A percentile compares a stretch with the other conserved stretches of the same genome.
phyloP scores from a whole-genome alignment of 352 stramenopile species.

The Globisporangium spiculum region DNA sequence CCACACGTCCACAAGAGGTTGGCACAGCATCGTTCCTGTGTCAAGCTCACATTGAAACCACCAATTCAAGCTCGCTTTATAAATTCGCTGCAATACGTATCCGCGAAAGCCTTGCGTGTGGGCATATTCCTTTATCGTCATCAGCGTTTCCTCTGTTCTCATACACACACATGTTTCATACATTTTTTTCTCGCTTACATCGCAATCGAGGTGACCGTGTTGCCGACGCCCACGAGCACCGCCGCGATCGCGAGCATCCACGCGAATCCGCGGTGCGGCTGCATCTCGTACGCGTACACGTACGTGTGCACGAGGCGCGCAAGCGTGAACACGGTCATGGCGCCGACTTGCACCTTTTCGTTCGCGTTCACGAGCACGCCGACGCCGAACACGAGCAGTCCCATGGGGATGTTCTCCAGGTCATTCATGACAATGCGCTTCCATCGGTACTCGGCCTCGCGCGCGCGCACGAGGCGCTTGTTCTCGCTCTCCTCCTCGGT shows the following conservation, averaged over 20 bases:
- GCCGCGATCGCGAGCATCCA: slow-evolving; percentile 26
- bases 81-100: too few relatives aligned
- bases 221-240: slow-evolving; percentile 8
- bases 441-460: slow-evolving; percentile 37
- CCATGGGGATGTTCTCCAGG: slow-evolving; percentile 47
- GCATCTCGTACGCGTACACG: slow-evolving; percentile 38
- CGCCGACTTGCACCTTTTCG: slow-evolving; percentile 18
- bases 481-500: slow-evolving; percentile 7
- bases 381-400: slow-evolving; percentile 33
- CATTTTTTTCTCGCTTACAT: background rate
- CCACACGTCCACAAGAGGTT: too few relatives aligned
- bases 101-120: too few relatives aligned
- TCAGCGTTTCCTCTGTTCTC: too few relatives aligned
- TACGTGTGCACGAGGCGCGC: slow-evolving; percentile 34
- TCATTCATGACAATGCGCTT: slow-evolving; percentile 50
- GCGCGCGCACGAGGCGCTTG: slow-evolving; percentile 18
- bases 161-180: background rate
- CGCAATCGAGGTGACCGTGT: background rate
- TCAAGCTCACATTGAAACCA: too few relatives aligned
- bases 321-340: slow-evolving; percentile 34
- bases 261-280: slow-evolving; percentile 32
- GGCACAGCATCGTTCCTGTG: too few relatives aligned
- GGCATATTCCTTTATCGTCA: background rate
- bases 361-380: slow-evolving; percentile 28
- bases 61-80: too few relatives aligned